Conservation (phyloP, 108 stramenopile species). For the Stephanodiscus triporus region DNA sequence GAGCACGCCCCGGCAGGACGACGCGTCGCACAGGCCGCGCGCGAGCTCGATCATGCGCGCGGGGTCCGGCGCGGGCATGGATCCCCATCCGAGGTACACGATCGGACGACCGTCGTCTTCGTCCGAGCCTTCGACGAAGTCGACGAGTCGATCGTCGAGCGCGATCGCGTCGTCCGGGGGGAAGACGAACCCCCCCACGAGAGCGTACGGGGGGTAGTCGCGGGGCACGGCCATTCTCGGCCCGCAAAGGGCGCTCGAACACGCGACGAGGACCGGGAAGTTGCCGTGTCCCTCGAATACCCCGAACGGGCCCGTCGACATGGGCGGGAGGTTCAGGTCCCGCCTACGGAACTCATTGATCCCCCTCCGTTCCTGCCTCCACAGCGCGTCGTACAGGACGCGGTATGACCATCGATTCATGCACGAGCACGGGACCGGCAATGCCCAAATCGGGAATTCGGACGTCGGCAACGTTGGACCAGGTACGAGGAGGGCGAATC, state of each 20-base stretch:
- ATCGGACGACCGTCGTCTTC: background rate
- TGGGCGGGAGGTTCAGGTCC: background rate
- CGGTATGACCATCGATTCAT: background rate
- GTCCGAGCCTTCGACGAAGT: background rate
- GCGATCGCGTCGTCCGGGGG: background rate
- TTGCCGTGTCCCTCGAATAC: background rate
- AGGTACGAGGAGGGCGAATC: background rate
- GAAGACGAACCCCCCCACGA: background rate
- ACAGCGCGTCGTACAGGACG: background rate
- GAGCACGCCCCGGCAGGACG: background rate
- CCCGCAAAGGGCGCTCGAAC: background rate
- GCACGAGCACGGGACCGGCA: background rate
- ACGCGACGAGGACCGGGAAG: background rate
- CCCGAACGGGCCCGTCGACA: background rate
- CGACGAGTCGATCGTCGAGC: background rate
- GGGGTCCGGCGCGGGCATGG: constrained; percentile 17
- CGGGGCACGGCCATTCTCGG: background rate
- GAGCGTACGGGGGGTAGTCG: background rate
- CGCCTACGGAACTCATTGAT: background rate
- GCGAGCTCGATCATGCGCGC: background rate
- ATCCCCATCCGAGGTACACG: constrained; percentile 40
- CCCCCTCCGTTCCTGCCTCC: background rate
- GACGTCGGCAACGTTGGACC: constrained; percentile 6
- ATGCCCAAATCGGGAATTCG: background rate
- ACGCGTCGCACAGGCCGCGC: background rate